Conservation (phyloP, 2,329 filamentous ascomycete genomes). For the Paraconiothyrium sp. region DNA sequence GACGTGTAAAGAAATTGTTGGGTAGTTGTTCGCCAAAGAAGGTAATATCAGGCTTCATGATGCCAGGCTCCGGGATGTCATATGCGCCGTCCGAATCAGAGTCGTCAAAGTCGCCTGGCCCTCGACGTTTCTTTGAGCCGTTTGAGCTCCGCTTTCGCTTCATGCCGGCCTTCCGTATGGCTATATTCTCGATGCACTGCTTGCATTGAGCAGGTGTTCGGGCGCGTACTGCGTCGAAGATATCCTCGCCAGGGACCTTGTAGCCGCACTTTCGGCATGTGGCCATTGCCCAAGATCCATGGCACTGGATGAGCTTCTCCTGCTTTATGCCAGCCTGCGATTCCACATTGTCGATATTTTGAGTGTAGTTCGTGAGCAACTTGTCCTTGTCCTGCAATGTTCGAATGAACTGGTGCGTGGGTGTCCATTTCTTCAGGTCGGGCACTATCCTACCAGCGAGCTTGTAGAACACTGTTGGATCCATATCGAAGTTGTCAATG, state of each 20-base stretch:
- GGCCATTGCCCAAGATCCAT: constrained; percentile 94
- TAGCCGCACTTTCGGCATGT: constrained; percentile 84
- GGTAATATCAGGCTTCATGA: constrained; percentile 97
- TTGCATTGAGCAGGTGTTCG: constrained; percentile 80
- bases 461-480: constrained; percentile 89
- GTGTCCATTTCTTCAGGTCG: constrained; percentile 80
- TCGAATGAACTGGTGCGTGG: constrained; percentile 93
- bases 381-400: constrained; percentile 88
- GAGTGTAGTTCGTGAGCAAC: constrained; percentile 95
- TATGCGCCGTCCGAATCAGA: constrained; percentile 69
- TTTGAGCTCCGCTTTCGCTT: constrained; percentile 65
- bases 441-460: constrained; percentile 92
- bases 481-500: constrained; percentile 83
- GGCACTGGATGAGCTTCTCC: constrained; percentile 91
- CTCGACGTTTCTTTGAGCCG: constrained; percentile 57
- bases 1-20: constrained; percentile 79
- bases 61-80: constrained; percentile 73
- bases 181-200: constrained; percentile 70
- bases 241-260: constrained; percentile 76
- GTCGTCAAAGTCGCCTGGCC: constrained; percentile 61
- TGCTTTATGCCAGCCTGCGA: constrained; percentile 81
- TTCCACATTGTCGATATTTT: constrained; percentile 98
- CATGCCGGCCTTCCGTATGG: constrained; percentile 56
- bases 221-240: constrained; percentile 81
- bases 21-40: constrained; percentile 96